phyloP scores from a whole-genome alignment of 352 stramenopile genomes.

The Globisporangium radiosum region DNA sequence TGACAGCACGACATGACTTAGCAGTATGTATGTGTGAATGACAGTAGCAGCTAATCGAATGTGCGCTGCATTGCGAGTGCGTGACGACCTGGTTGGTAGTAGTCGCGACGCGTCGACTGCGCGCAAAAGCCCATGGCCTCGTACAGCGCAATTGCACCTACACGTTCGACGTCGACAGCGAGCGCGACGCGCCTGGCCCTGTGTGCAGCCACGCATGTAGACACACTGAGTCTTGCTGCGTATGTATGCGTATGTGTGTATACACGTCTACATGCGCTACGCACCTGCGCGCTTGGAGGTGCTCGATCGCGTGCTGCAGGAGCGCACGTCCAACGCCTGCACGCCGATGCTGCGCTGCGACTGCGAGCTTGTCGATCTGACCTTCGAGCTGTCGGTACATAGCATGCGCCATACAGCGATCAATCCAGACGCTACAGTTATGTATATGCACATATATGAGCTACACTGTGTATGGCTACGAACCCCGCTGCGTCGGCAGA shows the following conservation, averaged over 20 bases:
- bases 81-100: conserved; percentile 33
- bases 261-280: no score
- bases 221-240: no score
- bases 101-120: conserved; percentile 24
- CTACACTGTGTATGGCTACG: neutral
- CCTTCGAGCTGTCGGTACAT: conserved; percentile 19
- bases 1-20: no score
- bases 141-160: conserved; percentile 31
- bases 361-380: conserved; percentile 40
- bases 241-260: no score
- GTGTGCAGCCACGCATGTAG: neutral
- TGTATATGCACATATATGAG: neutral
- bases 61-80: conserved; percentile 30
- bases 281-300: conserved; percentile 23
- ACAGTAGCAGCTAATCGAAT: neutral
- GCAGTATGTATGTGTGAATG: neutral
- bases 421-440: neutral
- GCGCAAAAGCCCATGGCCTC: conserved; percentile 27
- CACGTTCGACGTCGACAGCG: conserved; percentile 27
- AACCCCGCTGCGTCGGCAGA: conserved; percentile 36
- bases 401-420: neutral
- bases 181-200: conserved; percentile 16
- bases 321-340: conserved; percentile 26
- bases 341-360: conserved; percentile 23
- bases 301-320: conserved; percentile 24